Percentiles rank a stretch among this genome's conserved stretches.
These are phyloP conservation scores for Cyclotella cryptica DNA, from an alignment of 108 stramenopile species.

Conservation along the genomic window DNA sequence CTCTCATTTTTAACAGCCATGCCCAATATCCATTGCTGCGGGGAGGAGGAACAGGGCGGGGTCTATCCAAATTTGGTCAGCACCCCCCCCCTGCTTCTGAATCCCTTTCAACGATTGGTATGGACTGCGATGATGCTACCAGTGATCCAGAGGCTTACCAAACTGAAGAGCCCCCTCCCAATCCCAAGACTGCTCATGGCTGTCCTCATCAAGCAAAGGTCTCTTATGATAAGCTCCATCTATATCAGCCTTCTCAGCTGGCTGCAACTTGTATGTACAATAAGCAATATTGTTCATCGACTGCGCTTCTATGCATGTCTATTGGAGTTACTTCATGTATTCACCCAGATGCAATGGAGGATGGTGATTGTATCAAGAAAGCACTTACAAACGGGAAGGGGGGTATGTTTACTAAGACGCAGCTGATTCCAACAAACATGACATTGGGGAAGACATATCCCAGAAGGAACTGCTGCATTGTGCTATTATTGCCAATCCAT, in stretches of 20 bases:
- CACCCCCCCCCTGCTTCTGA: too few relatives aligned
- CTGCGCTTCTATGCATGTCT: neutral
- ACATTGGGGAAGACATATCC: neutral
- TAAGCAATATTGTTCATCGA: neutral
- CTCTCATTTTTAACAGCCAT: too few relatives aligned
- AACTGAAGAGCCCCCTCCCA: too few relatives aligned
- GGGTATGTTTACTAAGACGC: neutral
- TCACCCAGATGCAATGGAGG: neutral
- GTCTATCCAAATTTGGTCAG: too few relatives aligned
- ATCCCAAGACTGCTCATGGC: neutral
- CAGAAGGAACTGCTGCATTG: neutral
- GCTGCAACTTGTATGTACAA: neutral
- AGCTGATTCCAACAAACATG: neutral
- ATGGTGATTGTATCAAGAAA: neutral
- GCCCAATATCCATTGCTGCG: too few relatives aligned
- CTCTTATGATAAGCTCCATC: neutral
- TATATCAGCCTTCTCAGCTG: neutral
- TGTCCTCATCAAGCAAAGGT: neutral
- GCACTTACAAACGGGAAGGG: neutral
- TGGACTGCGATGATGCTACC: too few relatives aligned
- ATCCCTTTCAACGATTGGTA: too few relatives aligned
- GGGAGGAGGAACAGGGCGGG: too few relatives aligned
- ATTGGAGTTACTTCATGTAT: neutral
- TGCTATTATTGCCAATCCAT: neutral
- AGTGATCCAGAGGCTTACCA: too few relatives aligned